These are phyloP conservation scores for Cryphonectria naterciae DNA, from an alignment of 2,329 filamentous ascomycete species.

Conservation along the genomic window DNA sequence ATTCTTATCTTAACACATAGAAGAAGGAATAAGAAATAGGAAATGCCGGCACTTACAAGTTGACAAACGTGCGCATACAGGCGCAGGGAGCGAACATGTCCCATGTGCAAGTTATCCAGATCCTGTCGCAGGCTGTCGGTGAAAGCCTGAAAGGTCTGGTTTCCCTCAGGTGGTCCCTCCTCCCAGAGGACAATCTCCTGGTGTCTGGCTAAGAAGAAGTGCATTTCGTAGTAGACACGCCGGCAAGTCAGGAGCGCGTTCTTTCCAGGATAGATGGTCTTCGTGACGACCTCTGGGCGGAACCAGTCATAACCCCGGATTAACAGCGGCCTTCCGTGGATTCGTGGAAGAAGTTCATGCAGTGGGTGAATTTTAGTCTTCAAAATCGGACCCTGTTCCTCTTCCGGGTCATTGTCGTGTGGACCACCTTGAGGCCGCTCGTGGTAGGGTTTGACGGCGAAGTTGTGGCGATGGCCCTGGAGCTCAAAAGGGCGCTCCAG, in stretches of 20 bases:
- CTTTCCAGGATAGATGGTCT: not conserved
- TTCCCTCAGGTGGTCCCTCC: not conserved
- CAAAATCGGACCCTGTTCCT: no score
- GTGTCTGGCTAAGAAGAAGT: not conserved
- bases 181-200: constrained; percentile 4
- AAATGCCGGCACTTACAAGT: not conserved
- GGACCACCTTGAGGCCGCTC: not conserved
- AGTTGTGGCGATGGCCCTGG: not conserved
- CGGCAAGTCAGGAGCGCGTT: constrained; percentile 15
- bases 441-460: constrained; percentile 2
- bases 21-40: not conserved
- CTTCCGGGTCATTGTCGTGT: not conserved
- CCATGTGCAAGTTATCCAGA: not conserved
- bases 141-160: not conserved
- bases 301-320: constrained; percentile 14
- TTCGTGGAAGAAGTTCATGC: no score
- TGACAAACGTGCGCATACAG: constrained; percentile 1
- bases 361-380: no score
- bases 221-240: constrained; percentile 16
- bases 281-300: constrained; percentile 1
- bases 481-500: no score
- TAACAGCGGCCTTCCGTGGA: no score
- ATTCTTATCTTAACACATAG: not conserved
- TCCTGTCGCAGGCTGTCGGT: accelerated
- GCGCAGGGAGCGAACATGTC: not conserved